Evolutionary conservation across 768 basidiomycete species (phyloP), one percentile per base, ranked within the genome.

Genomic region (Boletus tomentosulus): DNA sequence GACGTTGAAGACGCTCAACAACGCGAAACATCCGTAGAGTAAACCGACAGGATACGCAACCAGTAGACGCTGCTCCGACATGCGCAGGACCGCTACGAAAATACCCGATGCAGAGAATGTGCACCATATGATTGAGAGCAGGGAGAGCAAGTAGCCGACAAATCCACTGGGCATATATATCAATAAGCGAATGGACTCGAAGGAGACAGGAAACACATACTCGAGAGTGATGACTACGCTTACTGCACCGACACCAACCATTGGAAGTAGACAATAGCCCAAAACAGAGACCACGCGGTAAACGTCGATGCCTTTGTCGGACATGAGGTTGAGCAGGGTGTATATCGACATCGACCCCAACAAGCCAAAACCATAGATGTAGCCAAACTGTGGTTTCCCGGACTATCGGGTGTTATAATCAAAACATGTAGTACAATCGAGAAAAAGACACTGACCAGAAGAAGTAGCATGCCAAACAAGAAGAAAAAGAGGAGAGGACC

Each of bases 281-380:
- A 99, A 78, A 4, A 99, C 97, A 22, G 92, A 95, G 12, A 90
- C 91, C 13, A 90, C 88, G 24, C 96, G 87, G 72, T 98, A 97
- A 15, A 95, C 90, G 66, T 98, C 95, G 57, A 99, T 98, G 42
- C 87, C 91, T 50, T 85, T 82, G 71, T 92, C 89, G 27, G 92
- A 92, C 97, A 99, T 98, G 59, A 98, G 79, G 69, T 99, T 98
- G 58, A 99, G 82, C 55, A 99, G 86, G 49, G 86, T 83, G 78
- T 98, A 98, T 67, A 98, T 86, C 27, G 92, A 92, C 12, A 83
- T 80, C 7, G 89, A 92, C 50, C 97, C 97, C 62, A 98, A 82
- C n/a, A 98, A 81, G 50, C 89, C 96, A 58, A 99, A 91, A 35
- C 96, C 97, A 69, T 99, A 99, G 55, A 98, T 98, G 71, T 98